These are phyloP conservation scores for Xylaria sp. DNA, from an alignment of 2,329 filamentous ascomycete species.

Conservation along the genomic window DNA sequence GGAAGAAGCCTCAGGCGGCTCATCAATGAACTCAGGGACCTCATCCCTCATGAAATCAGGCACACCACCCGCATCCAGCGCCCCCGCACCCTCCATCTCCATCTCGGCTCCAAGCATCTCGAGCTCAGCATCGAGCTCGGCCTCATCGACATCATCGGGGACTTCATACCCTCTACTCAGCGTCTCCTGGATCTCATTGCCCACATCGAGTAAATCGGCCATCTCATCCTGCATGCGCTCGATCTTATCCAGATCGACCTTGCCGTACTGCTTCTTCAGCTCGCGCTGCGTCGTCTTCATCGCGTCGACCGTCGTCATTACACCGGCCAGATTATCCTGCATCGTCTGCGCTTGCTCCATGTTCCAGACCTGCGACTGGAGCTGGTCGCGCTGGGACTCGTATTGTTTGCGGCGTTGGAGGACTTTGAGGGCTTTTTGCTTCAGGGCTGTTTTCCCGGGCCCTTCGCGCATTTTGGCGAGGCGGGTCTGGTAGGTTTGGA, in stretches of 20 bases:
- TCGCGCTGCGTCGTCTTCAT: constrained; percentile 98
- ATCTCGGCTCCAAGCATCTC: constrained; percentile 94
- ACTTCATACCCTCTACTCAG: constrained; percentile 92
- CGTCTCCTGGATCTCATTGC: constrained; percentile 97
- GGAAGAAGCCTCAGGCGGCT: constrained; percentile 76
- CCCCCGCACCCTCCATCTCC: constrained; percentile 79
- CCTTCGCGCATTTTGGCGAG: constrained; percentile 94
- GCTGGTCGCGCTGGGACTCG: constrained; percentile 92
- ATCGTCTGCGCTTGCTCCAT: constrained; percentile 99
- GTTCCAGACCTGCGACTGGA: constrained; percentile 96
- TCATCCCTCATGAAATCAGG: constrained; percentile 93
- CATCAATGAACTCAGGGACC: constrained; percentile 91
- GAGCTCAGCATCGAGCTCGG: constrained; percentile 93
- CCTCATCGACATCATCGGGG: constrained; percentile 96
- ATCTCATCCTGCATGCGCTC: constrained; percentile 98
- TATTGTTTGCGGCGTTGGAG: constrained; percentile 94
- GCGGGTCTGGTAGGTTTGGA: constrained; percentile 86
- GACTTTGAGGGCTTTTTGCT: constrained; percentile 93
- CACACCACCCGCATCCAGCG: constrained; percentile 64
- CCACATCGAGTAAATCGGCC: constrained; percentile 96
- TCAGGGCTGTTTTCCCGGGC: constrained; percentile 90
- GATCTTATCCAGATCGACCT: constrained; percentile 97
- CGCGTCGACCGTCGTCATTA: constrained; percentile 97
- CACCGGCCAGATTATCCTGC: constrained; percentile 98
- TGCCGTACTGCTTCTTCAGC: constrained; percentile 92